Evolutionary conservation across 371 early-diverging fungal species (phyloP).

Genomic region (Amoeboaphelidium protococcarum): DNA sequence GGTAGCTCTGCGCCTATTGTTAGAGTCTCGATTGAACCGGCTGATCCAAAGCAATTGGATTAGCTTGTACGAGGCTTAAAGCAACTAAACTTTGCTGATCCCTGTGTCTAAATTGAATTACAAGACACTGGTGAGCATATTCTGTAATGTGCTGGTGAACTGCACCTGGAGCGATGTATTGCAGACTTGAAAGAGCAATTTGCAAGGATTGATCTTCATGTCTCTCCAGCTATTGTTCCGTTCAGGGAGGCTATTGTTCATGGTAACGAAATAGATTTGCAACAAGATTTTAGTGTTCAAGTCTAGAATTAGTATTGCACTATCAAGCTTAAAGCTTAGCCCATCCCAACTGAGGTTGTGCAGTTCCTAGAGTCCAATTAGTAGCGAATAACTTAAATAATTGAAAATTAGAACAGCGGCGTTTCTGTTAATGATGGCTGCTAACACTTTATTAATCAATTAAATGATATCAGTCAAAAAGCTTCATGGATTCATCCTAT

Average conservation of each 20-base stretch:
- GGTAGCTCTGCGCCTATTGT: slow-evolving; percentile 35
- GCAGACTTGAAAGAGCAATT: slow-evolving; percentile 77
- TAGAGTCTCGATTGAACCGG: slow-evolving; percentile 82
- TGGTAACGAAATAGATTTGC: not conserved
- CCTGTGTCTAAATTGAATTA: slow-evolving; percentile 60
- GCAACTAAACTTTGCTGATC: slow-evolving; percentile 74
- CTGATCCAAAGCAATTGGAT: slow-evolving; percentile 50
- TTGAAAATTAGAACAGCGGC: not conserved
- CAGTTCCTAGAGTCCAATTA: not conserved
- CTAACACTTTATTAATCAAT: too few relatives aligned
- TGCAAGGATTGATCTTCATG: slow-evolving; percentile 74
- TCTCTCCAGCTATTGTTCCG: slow-evolving; percentile 84
- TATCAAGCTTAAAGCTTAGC: not conserved
- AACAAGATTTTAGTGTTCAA: not conserved
- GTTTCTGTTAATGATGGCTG: not conserved
- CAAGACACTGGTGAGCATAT: slow-evolving; percentile 92
- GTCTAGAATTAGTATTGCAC: not conserved
- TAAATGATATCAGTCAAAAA: too few relatives aligned
- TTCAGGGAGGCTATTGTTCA: slow-evolving; percentile 72
- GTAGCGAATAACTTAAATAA: not conserved
- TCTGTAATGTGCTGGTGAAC: slow-evolving; percentile 77
- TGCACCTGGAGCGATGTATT: slow-evolving; percentile 83
- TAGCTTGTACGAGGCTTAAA: slow-evolving; percentile 59
- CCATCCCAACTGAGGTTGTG: too few relatives aligned
- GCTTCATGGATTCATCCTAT: too few relatives aligned